Evolutionary conservation across 257 asterid genomes (phyloP).

Genomic region (Capsicum pubescens): DNA sequence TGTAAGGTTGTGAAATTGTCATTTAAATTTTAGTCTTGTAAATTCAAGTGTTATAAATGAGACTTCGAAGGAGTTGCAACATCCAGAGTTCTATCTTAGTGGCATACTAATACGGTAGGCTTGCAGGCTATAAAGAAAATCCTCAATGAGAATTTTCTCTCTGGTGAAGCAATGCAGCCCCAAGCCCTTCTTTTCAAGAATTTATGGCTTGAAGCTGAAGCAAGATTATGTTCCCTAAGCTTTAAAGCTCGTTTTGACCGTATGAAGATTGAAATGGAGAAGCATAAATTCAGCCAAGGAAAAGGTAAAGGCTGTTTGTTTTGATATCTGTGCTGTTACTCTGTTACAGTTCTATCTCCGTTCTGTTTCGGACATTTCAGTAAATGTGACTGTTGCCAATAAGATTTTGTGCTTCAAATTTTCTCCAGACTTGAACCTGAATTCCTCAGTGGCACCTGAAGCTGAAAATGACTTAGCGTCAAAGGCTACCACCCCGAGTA

Average conservation of each 20-base stretch:
- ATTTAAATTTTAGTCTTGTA: conserved; percentile 1
- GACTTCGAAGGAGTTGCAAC: not conserved
- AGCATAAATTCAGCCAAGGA: conserved; percentile 44
- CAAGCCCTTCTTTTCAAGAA: conserved; percentile 74
- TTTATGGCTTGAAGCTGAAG: conserved; percentile 97
- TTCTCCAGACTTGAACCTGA: conserved; percentile 30
- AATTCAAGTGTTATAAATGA: not conserved
- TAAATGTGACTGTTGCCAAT: conserved; percentile 26
- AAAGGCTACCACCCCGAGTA: conserved; percentile 1
- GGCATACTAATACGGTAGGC: conserved; percentile 19
- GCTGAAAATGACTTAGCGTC: not conserved
- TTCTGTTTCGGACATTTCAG: conserved; percentile 41
- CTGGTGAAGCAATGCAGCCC: conserved; percentile 59
- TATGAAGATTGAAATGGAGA: conserved; percentile 72
- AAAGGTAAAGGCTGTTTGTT: conserved; percentile 52
- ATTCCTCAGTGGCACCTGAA: not conserved
- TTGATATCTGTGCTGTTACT: not conserved
- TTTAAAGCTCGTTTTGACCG: conserved; percentile 79
- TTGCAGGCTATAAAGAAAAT: conserved; percentile 78
- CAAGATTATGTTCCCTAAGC: conserved; percentile 75
- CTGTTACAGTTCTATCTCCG: conserved; percentile 28
- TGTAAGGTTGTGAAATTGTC: not conserved
- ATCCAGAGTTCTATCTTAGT: not conserved
- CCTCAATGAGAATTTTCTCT: conserved; percentile 72
- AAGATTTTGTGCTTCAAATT: conserved; percentile 24